These are phyloP conservation scores for Trichoderma lentiforme DNA, from an alignment of 2,329 filamentous ascomycete species.

Conservation along the genomic window DNA sequence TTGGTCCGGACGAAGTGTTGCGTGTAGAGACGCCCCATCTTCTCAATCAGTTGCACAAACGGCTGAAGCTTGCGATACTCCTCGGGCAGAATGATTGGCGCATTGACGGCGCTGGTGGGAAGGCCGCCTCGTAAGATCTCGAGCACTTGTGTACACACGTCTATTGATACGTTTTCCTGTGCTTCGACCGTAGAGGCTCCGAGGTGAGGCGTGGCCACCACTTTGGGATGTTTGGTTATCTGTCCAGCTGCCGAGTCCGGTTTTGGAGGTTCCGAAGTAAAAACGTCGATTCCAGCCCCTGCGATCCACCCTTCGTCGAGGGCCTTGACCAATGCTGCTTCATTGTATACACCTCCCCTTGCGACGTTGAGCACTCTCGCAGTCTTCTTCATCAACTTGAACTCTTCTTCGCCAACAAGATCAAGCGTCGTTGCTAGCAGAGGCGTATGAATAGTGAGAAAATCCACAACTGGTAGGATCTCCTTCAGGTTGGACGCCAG, in stretches of 20 bases:
- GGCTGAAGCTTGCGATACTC: slow-evolving; percentile 76
- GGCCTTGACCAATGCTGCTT: slow-evolving; percentile 66
- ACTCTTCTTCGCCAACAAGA: slow-evolving; percentile 64
- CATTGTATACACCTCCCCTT: slow-evolving; percentile 76
- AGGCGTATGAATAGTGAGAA: slow-evolving; percentile 78
- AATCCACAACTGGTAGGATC: slow-evolving; percentile 66
- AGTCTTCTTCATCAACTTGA: slow-evolving; percentile 68
- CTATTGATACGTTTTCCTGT: slow-evolving; percentile 78
- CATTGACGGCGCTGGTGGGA: slow-evolving; percentile 75
- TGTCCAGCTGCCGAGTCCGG: slow-evolving; percentile 54
- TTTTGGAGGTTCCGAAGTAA: slow-evolving; percentile 67
- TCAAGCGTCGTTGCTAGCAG: slow-evolving; percentile 73
- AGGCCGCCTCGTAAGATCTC: slow-evolving; percentile 69
- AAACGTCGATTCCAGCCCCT: slow-evolving; percentile 77
- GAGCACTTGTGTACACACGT: slow-evolving; percentile 77
- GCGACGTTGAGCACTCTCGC: slow-evolving; percentile 77
- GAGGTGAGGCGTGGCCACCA: slow-evolving; percentile 75
- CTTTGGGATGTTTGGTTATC: slow-evolving; percentile 65
- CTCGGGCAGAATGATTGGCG: slow-evolving; percentile 75
- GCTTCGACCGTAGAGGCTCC: slow-evolving; percentile 79
- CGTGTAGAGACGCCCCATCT: slow-evolving; percentile 75
- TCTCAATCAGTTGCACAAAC: slow-evolving; percentile 72
- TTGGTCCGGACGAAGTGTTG: slow-evolving; percentile 60
- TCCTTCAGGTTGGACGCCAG: slow-evolving; percentile 55
- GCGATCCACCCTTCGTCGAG: slow-evolving; percentile 69